Evolutionary conservation across 2,329 filamentous ascomycete species (phyloP), one percentile per base, ranked within the genome.

Genomic region (Aureobasidium sp.): DNA sequence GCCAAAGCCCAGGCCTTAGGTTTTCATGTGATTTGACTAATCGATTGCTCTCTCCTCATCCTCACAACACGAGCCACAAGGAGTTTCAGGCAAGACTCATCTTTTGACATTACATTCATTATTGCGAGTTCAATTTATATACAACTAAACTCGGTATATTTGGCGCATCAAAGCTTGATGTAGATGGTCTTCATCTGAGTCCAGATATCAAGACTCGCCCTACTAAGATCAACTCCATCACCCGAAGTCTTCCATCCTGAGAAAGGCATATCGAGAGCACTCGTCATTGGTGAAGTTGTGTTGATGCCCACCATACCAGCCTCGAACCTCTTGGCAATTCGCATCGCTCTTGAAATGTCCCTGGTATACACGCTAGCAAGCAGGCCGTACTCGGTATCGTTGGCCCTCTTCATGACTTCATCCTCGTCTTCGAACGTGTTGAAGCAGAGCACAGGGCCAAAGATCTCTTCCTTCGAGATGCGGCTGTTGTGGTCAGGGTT

Each of bases 211-310:
- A 70, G 57, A 34, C 65, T 66, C 41, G 65, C 63, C 41, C 57
- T 48, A 23, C 76, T 79, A 57, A 77, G 76, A 69, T 83, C 81
- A 3, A 79, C 70, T 2, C 81, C 80, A 17, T 78, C 64, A 0
- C 81, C 81, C 62, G 75, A 78, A 69, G 79, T 74, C 73, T 82
- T 83, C 56, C 66, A 75, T 8, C 81, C 80, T 34, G 80, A 80
- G 66, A 83, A 82, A 0, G 81, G 80, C 3, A 74, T 70, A 44
- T 77, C 66, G 62, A 77, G 76, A 62, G 72, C 68, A 20, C 75
- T 65, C 61, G 71, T 74, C 52, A 77, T 69, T 50, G 71, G 75
- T 48, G 77, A 70, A 48, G 73, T 75, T 2, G 53, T 60, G 66
- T 69, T 69, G 60, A 69, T 53, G 20, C 63, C 63, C 1, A 68